Conservation (phyloP, 2,329 filamentous ascomycete genomes). For the Arthrobotrys pseudoclavata region DNA sequence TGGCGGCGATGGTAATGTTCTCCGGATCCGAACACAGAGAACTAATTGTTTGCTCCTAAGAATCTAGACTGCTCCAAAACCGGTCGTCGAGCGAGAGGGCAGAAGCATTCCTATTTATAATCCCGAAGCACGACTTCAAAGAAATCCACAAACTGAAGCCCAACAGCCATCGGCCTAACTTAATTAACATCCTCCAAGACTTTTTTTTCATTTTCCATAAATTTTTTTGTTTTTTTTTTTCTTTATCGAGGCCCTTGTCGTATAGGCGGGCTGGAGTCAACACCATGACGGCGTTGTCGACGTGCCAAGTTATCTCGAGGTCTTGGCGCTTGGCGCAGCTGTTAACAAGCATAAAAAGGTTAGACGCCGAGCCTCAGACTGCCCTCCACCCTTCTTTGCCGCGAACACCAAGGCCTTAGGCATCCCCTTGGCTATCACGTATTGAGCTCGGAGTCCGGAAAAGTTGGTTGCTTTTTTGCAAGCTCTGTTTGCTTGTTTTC, state of each 20-base stretch:
- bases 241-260: constrained; percentile 36
- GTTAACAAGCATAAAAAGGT: background rate
- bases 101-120: constrained; percentile 56
- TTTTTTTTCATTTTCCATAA: background rate
- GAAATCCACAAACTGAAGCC: constrained; percentile 20
- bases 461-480: constrained; percentile 23
- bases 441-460: constrained; percentile 41
- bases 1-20: constrained; percentile 1
- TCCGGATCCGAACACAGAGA: constrained; percentile 50
- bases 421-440: constrained; percentile 39
- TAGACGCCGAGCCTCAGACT: constrained; percentile 43
- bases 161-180: constrained; percentile 15
- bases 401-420: constrained; percentile 43
- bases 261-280: constrained; percentile 37
- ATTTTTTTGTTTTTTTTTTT: constrained; percentile 13
- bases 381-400: constrained; percentile 25
- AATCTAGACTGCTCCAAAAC: constrained; percentile 55
- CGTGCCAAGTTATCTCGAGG: constrained; percentile 52
- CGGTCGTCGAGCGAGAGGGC: constrained; percentile 28
- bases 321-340: constrained; percentile 45
- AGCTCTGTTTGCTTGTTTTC: constrained; percentile 20
- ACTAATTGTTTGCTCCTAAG: constrained; percentile 41
- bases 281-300: constrained; percentile 57
- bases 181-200: constrained; percentile 26
- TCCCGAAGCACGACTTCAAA: constrained; percentile 9